Conservation (phyloP, 257 asterid species). For the Salvia hispanica region DNA sequence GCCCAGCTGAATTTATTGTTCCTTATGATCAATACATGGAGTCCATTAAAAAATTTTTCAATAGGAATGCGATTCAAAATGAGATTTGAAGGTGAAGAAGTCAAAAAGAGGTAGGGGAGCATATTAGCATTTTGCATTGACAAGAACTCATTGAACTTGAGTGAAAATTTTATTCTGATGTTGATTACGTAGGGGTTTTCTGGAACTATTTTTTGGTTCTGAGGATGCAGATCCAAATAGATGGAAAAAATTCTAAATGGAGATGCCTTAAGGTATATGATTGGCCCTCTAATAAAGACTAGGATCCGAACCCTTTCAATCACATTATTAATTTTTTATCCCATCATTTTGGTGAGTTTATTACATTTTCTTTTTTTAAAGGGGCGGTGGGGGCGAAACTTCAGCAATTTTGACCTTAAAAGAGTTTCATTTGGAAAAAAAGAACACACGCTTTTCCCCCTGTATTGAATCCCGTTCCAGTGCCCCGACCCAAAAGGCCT, state of each 20-base stretch:
- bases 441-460: conserved; percentile 90
- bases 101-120: conserved; percentile 82
- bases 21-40: conserved; percentile 87
- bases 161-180: neutral
- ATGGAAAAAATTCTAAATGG: conserved; percentile 95
- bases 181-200: conserved; percentile 59
- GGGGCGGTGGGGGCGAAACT: conserved; percentile 98
- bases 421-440: conserved; percentile 96
- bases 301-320: neutral
- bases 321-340: conserved; percentile 15
- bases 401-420: conserved; percentile 87
- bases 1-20: conserved; percentile 90
- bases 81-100: conserved; percentile 99
- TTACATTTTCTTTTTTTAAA: conserved; percentile 33
- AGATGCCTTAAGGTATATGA: conserved; percentile 84
- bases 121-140: conserved; percentile 18
- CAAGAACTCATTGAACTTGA: conserved; percentile 10
- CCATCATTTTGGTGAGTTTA: conserved; percentile 16
- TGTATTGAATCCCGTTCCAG: conserved; percentile 78
- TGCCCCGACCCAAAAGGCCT: conserved; percentile 77
- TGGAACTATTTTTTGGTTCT: conserved; percentile 87
- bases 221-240: conserved; percentile 78
- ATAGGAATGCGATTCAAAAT: conserved; percentile 97
- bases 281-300: conserved; percentile 5
- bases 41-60: conserved; percentile 70